Base-by-base conservation (phyloP, 495 filamentous ascomycete genomes). In the Talaromyces proteolyticus region DNA sequence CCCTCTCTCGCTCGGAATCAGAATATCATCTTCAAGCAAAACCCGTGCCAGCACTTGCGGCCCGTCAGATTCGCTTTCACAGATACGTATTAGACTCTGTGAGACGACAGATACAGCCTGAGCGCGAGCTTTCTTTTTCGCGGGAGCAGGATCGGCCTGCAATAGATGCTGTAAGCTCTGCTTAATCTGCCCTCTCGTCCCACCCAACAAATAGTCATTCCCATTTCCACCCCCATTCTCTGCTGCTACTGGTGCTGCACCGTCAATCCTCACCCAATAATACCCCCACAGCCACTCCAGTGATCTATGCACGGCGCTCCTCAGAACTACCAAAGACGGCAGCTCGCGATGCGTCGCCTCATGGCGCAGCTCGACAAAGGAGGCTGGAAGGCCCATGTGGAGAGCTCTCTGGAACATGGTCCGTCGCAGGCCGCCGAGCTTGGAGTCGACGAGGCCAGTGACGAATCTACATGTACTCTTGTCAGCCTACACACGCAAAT, bases 331-430 rank as follows among this genome's bases (percentile, higher is more conserved):
- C 45, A 96, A 67, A 1, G 81, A 80, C 1, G 92, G 91, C 47
- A 95, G 68, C 57, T 89, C 86, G 54, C 90, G 86, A 64, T 97
- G 92, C 34, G 89, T 93, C 25, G 87, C 87, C 62, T 93, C 85
- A 59, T 97, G 92, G 16, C 92, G 76, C 45, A 96, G 70, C 67
- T 95, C 91, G 29, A 96, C 91, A 63, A 95, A 93, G 0, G 86
- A 82, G 6, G 84, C 81, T 4, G 91, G 89, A 18, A 96, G 72
- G 0, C 83, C 86, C 16, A 93, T 74, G 45, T 81, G 81, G 56
- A 79, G 75, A 1, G 91, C 91, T 10, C 91, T 74, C 24, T 81
- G 74, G 62, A 89, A 91, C 91, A 96, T 96, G 59, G 80, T 74
- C 51, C 87, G 86, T 50, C 81, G 80, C 39, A 74, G 72, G 47